Conservation (phyloP, 148 eudicot genomes). For the Mesembryanthemum crystallinum region DNA sequence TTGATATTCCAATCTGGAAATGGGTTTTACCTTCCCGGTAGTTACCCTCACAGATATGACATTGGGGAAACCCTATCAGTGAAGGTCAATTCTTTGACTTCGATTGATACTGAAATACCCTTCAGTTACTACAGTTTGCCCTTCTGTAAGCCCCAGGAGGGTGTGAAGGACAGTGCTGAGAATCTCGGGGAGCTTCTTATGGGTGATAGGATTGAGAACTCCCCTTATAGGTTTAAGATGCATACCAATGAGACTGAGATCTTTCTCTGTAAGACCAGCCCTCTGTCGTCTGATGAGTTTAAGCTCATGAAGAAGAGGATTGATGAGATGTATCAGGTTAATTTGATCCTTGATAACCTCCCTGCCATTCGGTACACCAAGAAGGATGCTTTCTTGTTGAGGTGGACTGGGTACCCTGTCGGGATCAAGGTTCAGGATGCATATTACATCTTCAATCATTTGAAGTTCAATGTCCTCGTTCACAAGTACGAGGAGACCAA, state of each 20-base stretch:
- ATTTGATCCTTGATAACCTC: conserved; percentile 74
- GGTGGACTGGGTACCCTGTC: conserved; percentile 81
- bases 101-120: conserved; percentile 82
- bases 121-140: conserved; percentile 74
- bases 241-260: conserved; percentile 60
- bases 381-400: conserved; percentile 46
- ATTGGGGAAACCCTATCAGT: conserved; percentile 57
- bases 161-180: conserved; percentile 83
- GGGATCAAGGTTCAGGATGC: conserved; percentile 62
- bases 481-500: conserved; percentile 70
- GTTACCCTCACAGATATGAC: conserved; percentile 72
- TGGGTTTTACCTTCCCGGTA: conserved; percentile 81
- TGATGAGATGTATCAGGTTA: conserved; percentile 90
- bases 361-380: conserved; percentile 74
- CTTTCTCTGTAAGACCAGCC: conserved; percentile 54
- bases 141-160: conserved; percentile 69
- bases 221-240: conserved; percentile 74
- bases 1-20: conserved; percentile 41
- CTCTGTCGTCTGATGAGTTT: conserved; percentile 57
- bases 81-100: conserved; percentile 79
- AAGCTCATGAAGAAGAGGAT: conserved; percentile 67
- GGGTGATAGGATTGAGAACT: conserved; percentile 90
- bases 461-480: conserved; percentile 71
- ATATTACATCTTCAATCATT: conserved; percentile 70
- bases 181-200: conserved; percentile 80